Base-by-base conservation (phyloP, 805 yeast species). In the Saturnispora serradocipensis region DNA sequence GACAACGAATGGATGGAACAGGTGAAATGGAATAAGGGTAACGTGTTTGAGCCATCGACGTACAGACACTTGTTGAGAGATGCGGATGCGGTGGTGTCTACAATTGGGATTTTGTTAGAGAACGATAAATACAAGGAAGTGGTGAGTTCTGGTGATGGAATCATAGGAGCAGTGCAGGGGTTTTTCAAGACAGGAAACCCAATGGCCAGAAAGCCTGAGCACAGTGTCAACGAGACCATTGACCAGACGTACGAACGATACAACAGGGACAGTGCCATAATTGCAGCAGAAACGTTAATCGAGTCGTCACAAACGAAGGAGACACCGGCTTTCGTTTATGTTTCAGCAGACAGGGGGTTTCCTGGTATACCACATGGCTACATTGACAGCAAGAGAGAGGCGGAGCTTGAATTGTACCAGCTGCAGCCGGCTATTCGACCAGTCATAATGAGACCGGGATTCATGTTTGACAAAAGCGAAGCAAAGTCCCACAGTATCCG, bases 61-160 rank as follows among this genome's bases (percentile, higher is more conserved):
- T 87, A 87, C 61, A 57, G 61, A 18, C 64, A 70, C 3, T 65
- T 73, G 30, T 61, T 88, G 22, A 54, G 60, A 35, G 73, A 74
- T 36, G 77, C 81, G 1, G 71, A 75, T 46, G 80, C 85, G 1
- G 91, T 89, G 2, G 91, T 90, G 13, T 96, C 89, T 63, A 77
- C 93, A 0, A 72, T 89, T 49, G 98, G 98, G 0, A 74, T 86
- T 3, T 65, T 89, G 6, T 68, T 88, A 39, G 93, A 86, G 55
- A 79, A 85, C 58, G 75, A 72, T 52, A 71, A 75, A 35, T 90
- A 90, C 67, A 90, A 90, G 65, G 67, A 72, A 43, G 62, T 75
- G 39, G 72, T 72, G 55, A 72, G 72, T 45, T 60, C 67, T 3
- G 59, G 58, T 20, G 61, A 59, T 35, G 65, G 57, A 13, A 43